phyloP scores from a whole-genome alignment of 2,329 filamentous ascomycete genomes.

The Paraconiothyrium sp. region DNA sequence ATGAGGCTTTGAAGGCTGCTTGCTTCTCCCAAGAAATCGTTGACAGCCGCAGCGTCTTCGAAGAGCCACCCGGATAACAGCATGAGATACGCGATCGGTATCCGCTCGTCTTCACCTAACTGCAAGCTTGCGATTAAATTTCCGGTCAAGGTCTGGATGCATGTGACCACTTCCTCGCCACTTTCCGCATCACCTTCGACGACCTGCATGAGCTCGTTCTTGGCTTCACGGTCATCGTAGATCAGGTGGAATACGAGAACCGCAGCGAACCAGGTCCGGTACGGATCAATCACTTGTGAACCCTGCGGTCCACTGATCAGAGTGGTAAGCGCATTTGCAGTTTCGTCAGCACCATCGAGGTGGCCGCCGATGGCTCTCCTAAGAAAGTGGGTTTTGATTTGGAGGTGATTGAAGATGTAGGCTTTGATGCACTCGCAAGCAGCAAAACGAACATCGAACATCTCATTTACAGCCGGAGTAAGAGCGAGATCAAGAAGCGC shows the following conservation, averaged over 20 bases:
- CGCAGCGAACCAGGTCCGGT: slow-evolving; percentile 88
- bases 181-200: slow-evolving; percentile 88
- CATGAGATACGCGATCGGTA: slow-evolving; percentile 88
- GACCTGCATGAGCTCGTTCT: slow-evolving; percentile 80
- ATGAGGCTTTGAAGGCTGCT: slow-evolving; percentile 90
- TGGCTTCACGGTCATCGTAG: slow-evolving; percentile 81
- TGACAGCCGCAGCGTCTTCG: slow-evolving; percentile 88
- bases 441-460: slow-evolving; percentile 83
- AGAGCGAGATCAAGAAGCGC: slow-evolving; percentile 86
- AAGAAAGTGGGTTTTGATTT: slow-evolving; percentile 86
- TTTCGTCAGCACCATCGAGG: slow-evolving; percentile 77
- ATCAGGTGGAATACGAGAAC: slow-evolving; percentile 87
- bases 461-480: slow-evolving; percentile 69
- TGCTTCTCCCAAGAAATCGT: slow-evolving; percentile 91
- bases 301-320: slow-evolving; percentile 74
- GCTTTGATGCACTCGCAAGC: slow-evolving; percentile 92
- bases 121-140: slow-evolving; percentile 85
- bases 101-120: slow-evolving; percentile 77
- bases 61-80: slow-evolving; percentile 89
- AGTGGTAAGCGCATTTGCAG: slow-evolving; percentile 87
- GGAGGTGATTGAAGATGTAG: slow-evolving; percentile 83
- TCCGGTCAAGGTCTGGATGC: slow-evolving; percentile 85
- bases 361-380: slow-evolving; percentile 90
- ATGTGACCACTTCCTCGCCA: slow-evolving; percentile 94
- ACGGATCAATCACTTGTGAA: slow-evolving; percentile 76